Conservation (phyloP, 306 rosid genomes). For the Quercus suber region DNA sequence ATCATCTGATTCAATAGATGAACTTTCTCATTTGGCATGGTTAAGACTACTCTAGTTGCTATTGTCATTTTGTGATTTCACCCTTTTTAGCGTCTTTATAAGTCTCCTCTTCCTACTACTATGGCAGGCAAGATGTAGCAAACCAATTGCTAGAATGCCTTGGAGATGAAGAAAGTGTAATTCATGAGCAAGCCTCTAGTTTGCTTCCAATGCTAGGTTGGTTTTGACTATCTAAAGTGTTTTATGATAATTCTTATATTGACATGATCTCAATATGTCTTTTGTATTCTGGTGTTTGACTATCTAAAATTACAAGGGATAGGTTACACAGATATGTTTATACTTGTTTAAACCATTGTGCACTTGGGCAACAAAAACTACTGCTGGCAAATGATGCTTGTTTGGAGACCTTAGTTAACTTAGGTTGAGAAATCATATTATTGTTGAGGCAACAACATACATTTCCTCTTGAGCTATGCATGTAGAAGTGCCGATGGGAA, state of each 20-base stretch:
- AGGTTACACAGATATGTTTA: background rate
- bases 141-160: conserved; percentile 65
- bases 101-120: background rate
- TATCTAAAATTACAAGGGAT: background rate
- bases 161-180: conserved; percentile 63
- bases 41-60: conserved; percentile 26
- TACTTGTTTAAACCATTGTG: background rate
- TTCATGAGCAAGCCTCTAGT: conserved; percentile 59
- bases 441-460: background rate
- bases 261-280: background rate
- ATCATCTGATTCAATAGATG: conserved; percentile 38
- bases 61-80: background rate
- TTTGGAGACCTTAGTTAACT: background rate
- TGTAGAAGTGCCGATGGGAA: background rate
- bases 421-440: background rate
- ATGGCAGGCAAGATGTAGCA: conserved; percentile 69
- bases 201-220: conserved; percentile 73
- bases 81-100: background rate
- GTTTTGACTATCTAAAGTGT: conserved; percentile 17
- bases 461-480: background rate
- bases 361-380: background rate
- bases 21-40: conserved; percentile 52
- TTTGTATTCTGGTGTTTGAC: background rate
- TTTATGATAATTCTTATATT: background rate
- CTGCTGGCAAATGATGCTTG: background rate